Evolutionary conservation across 129 eudicot species (phyloP), one percentile per base, ranked within the genome.

Genomic region (Flaveria bidentis): DNA sequence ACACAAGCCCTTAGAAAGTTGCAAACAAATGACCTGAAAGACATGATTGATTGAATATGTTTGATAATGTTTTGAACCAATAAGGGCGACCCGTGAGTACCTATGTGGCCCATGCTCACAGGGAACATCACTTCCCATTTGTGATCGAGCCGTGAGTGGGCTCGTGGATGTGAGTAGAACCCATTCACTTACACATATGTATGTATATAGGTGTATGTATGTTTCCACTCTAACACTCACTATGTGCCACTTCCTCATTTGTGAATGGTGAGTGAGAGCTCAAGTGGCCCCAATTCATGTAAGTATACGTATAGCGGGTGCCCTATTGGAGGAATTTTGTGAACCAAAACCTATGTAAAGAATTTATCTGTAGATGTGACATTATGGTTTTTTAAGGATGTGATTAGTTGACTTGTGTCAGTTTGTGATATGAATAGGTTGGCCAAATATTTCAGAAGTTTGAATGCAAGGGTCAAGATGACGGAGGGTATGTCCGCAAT

Each of bases 401-500:
- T 44, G 57, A 70, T 12, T 3, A 68, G 62, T 39, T 82, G 39
- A 80, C 66, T 20, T 44, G 64, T 67, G 39, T 69, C 46, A 15
- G 50, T 44, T 72, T 63, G 69, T 80, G 68, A 75, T 72, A 67
- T 79, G 71, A 76, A 52, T 70, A 95, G 96, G 94, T 95, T 66
- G 97, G 97, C 44, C 99, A 89, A 68, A 95, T 95, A 39, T 95
- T 84, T 81, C 99, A 95, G 73, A 91, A 89, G 60, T 95, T 95
- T 82, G 99, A 91, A 84, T 95, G 97, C 49, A 76, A 75, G 64
- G 82, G 70, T 72, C 79, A 80, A 83, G 66, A 82, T 16, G 69
- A 83, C 64, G 87, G 86, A 78, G 97, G 96, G 16, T 81, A 87
- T 15, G 87, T 95, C 20, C 90, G 97, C 69, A 95, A 95, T 81